Evolutionary conservation across 306 rosid species (phyloP), one percentile per base, ranked within the genome.

Genomic region (Lagenaria siceraria): DNA sequence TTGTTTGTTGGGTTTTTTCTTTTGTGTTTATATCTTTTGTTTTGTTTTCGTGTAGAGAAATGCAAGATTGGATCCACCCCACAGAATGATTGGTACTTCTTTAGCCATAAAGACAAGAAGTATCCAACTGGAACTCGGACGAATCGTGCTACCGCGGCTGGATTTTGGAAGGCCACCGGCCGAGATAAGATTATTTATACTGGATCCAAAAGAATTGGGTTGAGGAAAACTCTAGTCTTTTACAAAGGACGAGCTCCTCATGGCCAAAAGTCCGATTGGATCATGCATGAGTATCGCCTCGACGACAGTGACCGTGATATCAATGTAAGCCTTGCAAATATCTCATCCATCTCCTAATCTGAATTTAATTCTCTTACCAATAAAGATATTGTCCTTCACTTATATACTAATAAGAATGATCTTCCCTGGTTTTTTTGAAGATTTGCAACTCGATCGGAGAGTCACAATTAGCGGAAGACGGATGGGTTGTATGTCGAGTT

Each of bases 131-230:
- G 91, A 43, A 85, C 91, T 8, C 82, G 91, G 22, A 88, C 91
- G 8, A 88, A 88, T 35, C 86, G 91, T 1, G 91, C 91, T 5
- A 88, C 91, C 0, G 82, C 87, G 7, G 89, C 89, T 2, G 91
- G 91, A 14, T 88, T 88, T 11, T 88, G 89, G 91, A 88, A 88
- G 81, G 91, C 91, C 29, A 88, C 91, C 0, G 91, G 91, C 12
- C 78, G 91, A 10, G 91, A 88, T 69, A 88, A 88, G 84, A 82
- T 85, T 65, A 88, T 88, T 70, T 84, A 84, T 8, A 86, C 85
- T 55, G 89, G 86, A 29, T 61, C 72, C 4, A 82, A 36, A 76
- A 84, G 87, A 48, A 88, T 86, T 31, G 91, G 91, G 7, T 61
- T 88, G 88, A 80, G 91, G 24, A 88, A 88, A 75, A 88, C 91